A percentile compares a stretch with the other conserved stretches of the same genome.
Evolutionary conservation across 1,139 yeast species (phyloP).

Genomic region (Casaregolazyma lundiana): DNA sequence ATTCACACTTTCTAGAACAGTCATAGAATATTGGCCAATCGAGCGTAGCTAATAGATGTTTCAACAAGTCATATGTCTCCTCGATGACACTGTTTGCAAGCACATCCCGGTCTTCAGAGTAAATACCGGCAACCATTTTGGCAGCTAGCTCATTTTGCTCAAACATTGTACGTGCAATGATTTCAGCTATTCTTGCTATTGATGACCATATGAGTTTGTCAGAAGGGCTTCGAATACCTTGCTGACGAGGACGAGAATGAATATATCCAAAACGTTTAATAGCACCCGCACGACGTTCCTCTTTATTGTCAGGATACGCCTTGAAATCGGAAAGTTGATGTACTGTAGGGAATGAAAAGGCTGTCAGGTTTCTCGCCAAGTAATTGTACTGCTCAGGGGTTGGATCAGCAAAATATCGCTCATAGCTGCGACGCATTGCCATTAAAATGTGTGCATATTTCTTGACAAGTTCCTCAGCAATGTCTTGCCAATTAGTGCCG

Average conservation of each 20-base stretch:
- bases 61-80: slow-evolving; percentile 15
- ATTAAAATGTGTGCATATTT: slow-evolving; percentile 48
- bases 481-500: slow-evolving; percentile 49
- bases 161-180: slow-evolving; percentile 36
- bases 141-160: slow-evolving; percentile 29
- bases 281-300: slow-evolving; percentile 25
- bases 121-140: background rate
- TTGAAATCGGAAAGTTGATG: slow-evolving; percentile 35
- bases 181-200: slow-evolving; percentile 36
- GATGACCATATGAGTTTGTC: slow-evolving; percentile 48
- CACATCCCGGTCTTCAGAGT: background rate
- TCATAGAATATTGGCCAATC: slow-evolving; percentile 44
- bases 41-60: slow-evolving; percentile 29
- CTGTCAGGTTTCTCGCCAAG: slow-evolving; percentile 32
- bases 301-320: slow-evolving; percentile 12
- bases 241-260: slow-evolving; percentile 40
- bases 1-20: slow-evolving; percentile 40
- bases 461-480: slow-evolving; percentile 42
- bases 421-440: slow-evolving; percentile 36
- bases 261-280: slow-evolving; percentile 38
- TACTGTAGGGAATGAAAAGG: slow-evolving; percentile 38
- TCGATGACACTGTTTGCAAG: slow-evolving; percentile 9
- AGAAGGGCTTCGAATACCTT: slow-evolving; percentile 31
- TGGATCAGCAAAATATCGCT: slow-evolving; percentile 13
- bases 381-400: slow-evolving; percentile 10